Conservation (phyloP, 176 grass and related monocot species). For the Luzula sylvatica region DNA sequence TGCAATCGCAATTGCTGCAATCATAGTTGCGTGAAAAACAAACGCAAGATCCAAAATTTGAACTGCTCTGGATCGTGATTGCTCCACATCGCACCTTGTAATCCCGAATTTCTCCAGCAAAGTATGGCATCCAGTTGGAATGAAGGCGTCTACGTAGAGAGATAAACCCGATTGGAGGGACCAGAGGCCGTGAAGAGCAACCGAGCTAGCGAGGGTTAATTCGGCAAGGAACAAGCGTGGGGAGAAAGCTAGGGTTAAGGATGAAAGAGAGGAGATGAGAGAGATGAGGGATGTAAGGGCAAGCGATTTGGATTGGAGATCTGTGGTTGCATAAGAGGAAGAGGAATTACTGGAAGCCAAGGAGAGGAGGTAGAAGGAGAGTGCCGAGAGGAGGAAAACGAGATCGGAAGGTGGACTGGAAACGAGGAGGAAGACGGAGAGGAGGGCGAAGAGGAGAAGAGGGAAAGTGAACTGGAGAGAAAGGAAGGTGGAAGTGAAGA, state of each 20-base stretch:
- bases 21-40: not conserved
- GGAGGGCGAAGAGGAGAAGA: conserved; percentile 8
- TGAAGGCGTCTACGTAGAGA: conserved; percentile 9
- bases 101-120: conserved; percentile 14
- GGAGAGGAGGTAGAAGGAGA: conserved; percentile 20
- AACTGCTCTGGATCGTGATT: conserved; percentile 12
- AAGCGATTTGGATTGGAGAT: conserved; percentile 21
- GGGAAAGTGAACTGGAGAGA: conserved; percentile 20
- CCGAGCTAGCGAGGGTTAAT: not conserved
- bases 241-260: conserved; percentile 15
- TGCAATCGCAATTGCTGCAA: not conserved
- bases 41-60: conserved; percentile 16
- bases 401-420: conserved; percentile 14
- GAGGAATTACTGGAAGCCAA: conserved; percentile 10
- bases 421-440: conserved; percentile 3
- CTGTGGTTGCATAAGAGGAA: not conserved
- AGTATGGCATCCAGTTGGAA: conserved; percentile 9
- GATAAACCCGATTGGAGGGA: conserved; percentile 17
- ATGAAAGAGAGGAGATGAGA: conserved; percentile 8
- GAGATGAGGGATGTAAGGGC: conserved; percentile 4
- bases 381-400: conserved; percentile 8
- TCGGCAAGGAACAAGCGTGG: conserved; percentile 11
- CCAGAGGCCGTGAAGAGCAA: conserved; percentile 14
- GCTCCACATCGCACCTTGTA: conserved; percentile 10
- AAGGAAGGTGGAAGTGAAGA: conserved; percentile 10